phyloP scores from a whole-genome alignment of 2,329 filamentous ascomycete genomes.

The Neofusicoccum laricinum region DNA sequence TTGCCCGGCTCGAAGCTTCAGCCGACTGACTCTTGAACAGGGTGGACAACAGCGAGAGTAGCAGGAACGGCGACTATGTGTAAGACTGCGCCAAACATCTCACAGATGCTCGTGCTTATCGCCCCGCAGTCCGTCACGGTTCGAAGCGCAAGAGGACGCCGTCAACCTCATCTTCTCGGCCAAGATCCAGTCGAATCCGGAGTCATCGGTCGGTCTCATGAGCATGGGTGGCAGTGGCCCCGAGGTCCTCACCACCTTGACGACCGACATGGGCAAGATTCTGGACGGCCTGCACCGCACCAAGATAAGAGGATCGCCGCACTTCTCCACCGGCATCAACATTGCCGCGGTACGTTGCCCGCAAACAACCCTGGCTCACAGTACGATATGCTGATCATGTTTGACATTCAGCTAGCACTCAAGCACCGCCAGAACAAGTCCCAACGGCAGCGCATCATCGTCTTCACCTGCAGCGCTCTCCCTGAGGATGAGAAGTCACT shows the following conservation, averaged over 20 bases:
- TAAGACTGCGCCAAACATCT: slow-evolving; percentile 31
- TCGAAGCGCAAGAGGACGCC: slow-evolving; percentile 93
- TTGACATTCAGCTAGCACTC: slow-evolving; percentile 69
- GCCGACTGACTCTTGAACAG: slow-evolving; percentile 39
- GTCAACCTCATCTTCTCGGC: slow-evolving; percentile 93
- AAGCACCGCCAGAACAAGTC: slow-evolving; percentile 98
- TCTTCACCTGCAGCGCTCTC: slow-evolving; percentile 92
- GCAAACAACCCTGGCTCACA: too few species aligned
- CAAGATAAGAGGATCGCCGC: slow-evolving; percentile 85
- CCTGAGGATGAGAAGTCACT: slow-evolving; percentile 86
- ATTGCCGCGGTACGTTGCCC: slow-evolving; percentile 74
- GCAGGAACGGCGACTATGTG: slow-evolving; percentile 90
- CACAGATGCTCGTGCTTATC: slow-evolving; percentile 16
- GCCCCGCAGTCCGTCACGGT: slow-evolving; percentile 72
- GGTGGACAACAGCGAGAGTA: slow-evolving; percentile 98
- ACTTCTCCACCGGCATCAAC: slow-evolving; percentile 91
- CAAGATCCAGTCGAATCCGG: slow-evolving; percentile 92
- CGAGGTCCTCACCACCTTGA: slow-evolving; percentile 93
- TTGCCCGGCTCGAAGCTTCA: slow-evolving; percentile 15
- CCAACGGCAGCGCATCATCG: slow-evolving; percentile 93
- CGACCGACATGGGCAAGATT: slow-evolving; percentile 93
- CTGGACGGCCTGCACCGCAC: slow-evolving; percentile 88
- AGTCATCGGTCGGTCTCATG: slow-evolving; percentile 97
- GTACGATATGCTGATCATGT: neutral
- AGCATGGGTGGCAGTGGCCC: slow-evolving; percentile 98